phyloP scores from a whole-genome alignment of 305 asterid species.

The Salvia sclarea region DNA sequence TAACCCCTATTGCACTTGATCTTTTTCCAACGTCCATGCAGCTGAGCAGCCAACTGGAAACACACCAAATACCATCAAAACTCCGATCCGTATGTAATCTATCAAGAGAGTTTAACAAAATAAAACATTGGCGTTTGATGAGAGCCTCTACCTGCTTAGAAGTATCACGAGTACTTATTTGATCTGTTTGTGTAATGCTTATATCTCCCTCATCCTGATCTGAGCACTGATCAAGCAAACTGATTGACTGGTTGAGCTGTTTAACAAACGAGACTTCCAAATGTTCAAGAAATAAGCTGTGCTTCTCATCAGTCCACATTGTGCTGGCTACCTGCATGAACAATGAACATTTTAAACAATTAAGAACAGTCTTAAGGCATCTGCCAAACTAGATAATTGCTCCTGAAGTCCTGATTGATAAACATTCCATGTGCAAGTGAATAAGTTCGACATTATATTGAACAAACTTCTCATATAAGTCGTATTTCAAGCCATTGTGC shows the following conservation, averaged over 20 bases:
- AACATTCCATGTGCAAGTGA: background rate
- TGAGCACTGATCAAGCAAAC: constrained; percentile 36
- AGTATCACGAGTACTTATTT: constrained; percentile 28
- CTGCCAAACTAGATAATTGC: background rate
- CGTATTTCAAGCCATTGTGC: background rate
- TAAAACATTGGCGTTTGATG: background rate
- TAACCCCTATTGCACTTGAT: constrained; percentile 33
- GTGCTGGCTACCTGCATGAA: constrained; percentile 38
- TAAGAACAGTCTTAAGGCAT: background rate
- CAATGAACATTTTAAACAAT: background rate
- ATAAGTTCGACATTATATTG: background rate
- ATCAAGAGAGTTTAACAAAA: constrained; percentile 7
- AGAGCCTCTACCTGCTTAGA: constrained; percentile 50
- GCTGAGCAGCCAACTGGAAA: constrained; percentile 37
- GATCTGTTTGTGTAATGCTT: constrained; percentile 27
- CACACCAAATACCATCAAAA: constrained; percentile 12
- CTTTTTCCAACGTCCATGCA: constrained; percentile 39
- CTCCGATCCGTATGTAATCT: constrained; percentile 3
- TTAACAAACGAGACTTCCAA: constrained; percentile 73
- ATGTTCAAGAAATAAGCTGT: constrained; percentile 59
- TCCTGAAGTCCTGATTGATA: background rate
- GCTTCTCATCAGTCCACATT: constrained; percentile 75
- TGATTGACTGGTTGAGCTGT: constrained; percentile 60
- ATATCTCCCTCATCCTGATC: constrained; percentile 34
- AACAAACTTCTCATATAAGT: background rate